Evolutionary conservation across 2,329 filamentous ascomycete species (phyloP), one percentile per base, ranked within the genome.

Genomic region (Mollisiaceae sp.): DNA sequence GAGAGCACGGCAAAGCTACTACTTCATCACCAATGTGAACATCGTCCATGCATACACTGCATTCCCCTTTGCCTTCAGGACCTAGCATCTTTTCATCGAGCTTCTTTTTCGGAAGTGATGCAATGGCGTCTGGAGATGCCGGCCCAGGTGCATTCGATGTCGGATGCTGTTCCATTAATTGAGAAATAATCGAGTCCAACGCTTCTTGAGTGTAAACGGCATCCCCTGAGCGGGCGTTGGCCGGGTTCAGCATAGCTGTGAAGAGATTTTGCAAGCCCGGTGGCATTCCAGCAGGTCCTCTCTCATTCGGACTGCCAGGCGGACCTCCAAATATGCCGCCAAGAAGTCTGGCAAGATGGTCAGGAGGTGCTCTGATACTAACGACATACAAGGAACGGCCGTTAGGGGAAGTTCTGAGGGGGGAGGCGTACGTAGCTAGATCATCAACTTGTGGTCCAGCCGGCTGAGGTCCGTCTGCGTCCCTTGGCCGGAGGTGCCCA

Each of bases 31-130:
- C 91, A 41, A 91, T 75, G 32, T 86, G 83, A 67, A 96, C 89
- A 35, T 91, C 86, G 63, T 97, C 93, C 82, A 98, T 97, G 78
- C 95, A 99, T 65, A 99, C 97, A 41, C 92, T 94, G 77, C 95
- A 99, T 75, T 97, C 94, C 50, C 88, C 90, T 65, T 90, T 91
- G 5, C 80, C 78, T 62, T 88, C 86, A 0, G 80, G 76, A 0
- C 82, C 84, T 6, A 96, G 81, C 85, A 96, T 89, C 50, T 89
- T 84, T 64, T 85, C 81, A 59, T 92, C 86, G 1, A 95, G 82
- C 52, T 86, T 86, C 70, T 89, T 90, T 71, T 89, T 90, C 9
- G 92, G 87, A 5, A 99, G 80, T 3, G 86, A 84, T 32, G 85
- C 83, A 62, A 99, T 94, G 0, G 92, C 91, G 55, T 85, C 84